Percentiles rank a stretch among this genome's conserved stretches.
Conservation (phyloP, 2,329 filamentous ascomycete genomes). For the Eutypella sp. region DNA sequence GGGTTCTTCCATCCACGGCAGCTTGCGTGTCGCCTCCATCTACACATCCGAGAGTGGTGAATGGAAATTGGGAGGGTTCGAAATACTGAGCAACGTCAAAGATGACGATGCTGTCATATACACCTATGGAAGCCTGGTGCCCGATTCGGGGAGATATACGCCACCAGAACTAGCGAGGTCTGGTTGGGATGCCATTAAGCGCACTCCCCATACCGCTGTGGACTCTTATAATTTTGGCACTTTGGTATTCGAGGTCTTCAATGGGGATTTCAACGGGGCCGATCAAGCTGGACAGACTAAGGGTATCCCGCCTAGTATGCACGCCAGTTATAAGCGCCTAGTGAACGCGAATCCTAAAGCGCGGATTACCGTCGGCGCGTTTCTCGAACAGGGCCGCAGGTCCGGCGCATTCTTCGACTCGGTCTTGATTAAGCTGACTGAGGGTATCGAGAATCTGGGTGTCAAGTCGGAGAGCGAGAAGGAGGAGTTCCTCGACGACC, state of each 20-base stretch:
- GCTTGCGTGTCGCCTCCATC: conserved; percentile 76
- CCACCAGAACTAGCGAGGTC: conserved; percentile 80
- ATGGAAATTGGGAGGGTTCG: conserved; percentile 94
- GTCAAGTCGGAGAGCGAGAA: conserved; percentile 81
- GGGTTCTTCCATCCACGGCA: conserved; percentile 85
- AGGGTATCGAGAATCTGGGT: conserved; percentile 88
- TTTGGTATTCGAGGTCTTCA: conserved; percentile 87
- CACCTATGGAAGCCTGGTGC: conserved; percentile 82
- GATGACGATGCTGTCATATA: conserved; percentile 94
- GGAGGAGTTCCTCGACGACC: conserved; percentile 79
- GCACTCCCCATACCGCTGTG: conserved; percentile 71
- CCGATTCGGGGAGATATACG: conserved; percentile 77
- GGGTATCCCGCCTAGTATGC: conserved; percentile 81
- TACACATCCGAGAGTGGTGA: conserved; percentile 95
- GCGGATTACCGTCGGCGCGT: conserved; percentile 75
- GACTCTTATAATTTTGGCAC: conserved; percentile 86
- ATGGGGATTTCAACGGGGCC: conserved; percentile 68
- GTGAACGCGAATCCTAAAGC: conserved; percentile 86
- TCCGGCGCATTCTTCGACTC: conserved; percentile 87
- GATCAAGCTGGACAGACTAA: conserved; percentile 85
- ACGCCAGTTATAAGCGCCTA: conserved; percentile 83
- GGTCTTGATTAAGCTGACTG: conserved; percentile 83
- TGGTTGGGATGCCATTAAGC: conserved; percentile 90
- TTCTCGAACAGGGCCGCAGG: conserved; percentile 83
- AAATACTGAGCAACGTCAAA: conserved; percentile 89